Evolutionary conservation across 2,329 filamentous ascomycete genomes (phyloP), one percentile per base, ranked within the genome.

Genomic region (Dendrostoma leiphaemia): DNA sequence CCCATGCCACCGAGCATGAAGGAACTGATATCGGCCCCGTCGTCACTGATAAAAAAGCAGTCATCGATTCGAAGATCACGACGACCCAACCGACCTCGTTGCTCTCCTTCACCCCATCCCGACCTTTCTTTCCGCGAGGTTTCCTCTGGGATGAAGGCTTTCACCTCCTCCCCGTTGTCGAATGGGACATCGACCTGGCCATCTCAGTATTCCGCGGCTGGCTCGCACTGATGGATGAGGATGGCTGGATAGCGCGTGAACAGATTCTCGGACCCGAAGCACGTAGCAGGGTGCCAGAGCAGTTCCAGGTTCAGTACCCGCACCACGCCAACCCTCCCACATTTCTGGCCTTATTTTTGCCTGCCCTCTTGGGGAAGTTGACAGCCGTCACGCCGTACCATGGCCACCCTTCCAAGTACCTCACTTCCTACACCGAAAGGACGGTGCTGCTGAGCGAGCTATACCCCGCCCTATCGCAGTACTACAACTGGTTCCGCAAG

Each of bases 81-180:
- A 72, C 85, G 1, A 89, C 92, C 65, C 89, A 89, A 0, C 89
- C 91, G 1, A 88, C 85, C 40, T 89, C 95, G 67, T 80, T 97
- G 2, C 96, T 90, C 68, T 93, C 91, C 9, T 89, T 85, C 61
- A 86, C 96, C 52, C 92, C 92, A 0, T 96, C 91, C 2, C 79
- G 92, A 6, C 88, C 92, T 0, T 96, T 96, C 75, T 96, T 97
- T 70, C 91, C 92, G 1, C 81, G 92, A 59, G 92, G 92, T 1
- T 97, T 97, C 67, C 77, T 96, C 5, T 96, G 92, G 92, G 92
- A 97, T 62, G 92, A 97, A 68, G 92, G 92, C 0, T 97, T 96
- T 70, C 92, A 97, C 64, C 76, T 96, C n/a, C 76, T 95, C 46
- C 90, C 90, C 1, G 85, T 96, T 49, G 80, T 90, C 19, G 91